Percentiles rank a stretch among this genome's conserved stretches.
phyloP scores from a whole-genome alignment of 495 filamentous ascomycete genomes.

The Penicillium pancosmium region DNA sequence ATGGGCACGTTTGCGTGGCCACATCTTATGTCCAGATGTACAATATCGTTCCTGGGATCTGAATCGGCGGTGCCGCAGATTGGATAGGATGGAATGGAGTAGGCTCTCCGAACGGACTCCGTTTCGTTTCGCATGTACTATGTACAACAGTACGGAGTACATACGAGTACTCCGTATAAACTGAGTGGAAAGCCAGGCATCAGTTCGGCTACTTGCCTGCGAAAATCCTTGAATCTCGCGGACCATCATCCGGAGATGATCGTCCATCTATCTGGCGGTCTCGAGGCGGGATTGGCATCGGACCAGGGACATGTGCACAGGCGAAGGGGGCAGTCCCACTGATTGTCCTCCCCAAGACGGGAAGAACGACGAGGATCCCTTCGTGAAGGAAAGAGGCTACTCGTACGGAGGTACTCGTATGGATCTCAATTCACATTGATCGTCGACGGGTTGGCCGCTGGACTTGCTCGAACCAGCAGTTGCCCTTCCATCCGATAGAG shows the following conservation, averaged over 20 bases:
- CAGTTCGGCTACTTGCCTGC: not conserved
- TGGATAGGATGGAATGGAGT: not conserved
- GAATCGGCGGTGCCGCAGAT: slow-evolving; percentile 4
- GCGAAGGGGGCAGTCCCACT: slow-evolving; percentile 31
- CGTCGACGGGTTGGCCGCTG: slow-evolving; percentile 12
- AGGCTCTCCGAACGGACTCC: not conserved
- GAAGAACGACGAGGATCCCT: slow-evolving; percentile 27
- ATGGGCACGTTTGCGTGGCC: slow-evolving; percentile 20
- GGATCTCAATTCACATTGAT: slow-evolving; percentile 15
- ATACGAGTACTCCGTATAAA: too few relatives aligned
- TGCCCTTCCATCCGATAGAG: not conserved
- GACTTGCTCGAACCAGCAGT: slow-evolving; percentile 14
- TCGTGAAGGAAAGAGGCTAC: slow-evolving; percentile 16
- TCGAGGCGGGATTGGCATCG: slow-evolving; percentile 12
- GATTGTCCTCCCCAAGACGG: slow-evolving; percentile 30
- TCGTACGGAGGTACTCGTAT: not conserved
- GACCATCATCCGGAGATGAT: slow-evolving; percentile 17
- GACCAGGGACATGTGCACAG: slow-evolving; percentile 9
- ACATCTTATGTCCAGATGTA: not conserved
- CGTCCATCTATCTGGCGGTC: slow-evolving; percentile 15
- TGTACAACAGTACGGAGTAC: not conserved
- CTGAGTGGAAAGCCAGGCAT: not conserved
- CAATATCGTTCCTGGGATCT: not conserved
- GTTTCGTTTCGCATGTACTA: not conserved
- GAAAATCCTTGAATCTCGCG: slow-evolving; percentile 3